A percentile compares a stretch with the other conserved stretches of the same genome.
These are phyloP conservation scores for Onygena corvina DNA, from an alignment of 2,329 filamentous ascomycete species.

Conservation along the genomic window DNA sequence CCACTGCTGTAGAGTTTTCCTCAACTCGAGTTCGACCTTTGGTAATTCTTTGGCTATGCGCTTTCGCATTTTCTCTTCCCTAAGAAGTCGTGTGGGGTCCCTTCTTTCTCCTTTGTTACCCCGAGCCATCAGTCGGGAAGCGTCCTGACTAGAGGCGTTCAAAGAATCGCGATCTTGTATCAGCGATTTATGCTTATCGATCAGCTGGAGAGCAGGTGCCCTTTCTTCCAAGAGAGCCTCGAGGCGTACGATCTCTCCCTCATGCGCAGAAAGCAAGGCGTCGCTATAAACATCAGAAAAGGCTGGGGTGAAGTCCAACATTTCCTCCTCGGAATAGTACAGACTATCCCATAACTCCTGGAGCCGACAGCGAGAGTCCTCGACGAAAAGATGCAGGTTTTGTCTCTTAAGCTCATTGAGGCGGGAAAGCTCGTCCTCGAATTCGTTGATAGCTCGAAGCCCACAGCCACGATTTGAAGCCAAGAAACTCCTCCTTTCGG, in stretches of 20 bases:
- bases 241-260: conserved; percentile 73
- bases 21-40: conserved; percentile 75
- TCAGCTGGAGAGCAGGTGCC: conserved; percentile 64
- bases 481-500: conserved; percentile 73
- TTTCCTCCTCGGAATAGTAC: conserved; percentile 95
- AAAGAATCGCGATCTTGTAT: conserved; percentile 80
- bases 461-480: conserved; percentile 83
- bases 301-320: conserved; percentile 93
- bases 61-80: conserved; percentile 98
- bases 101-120: conserved; percentile 88
- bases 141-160: conserved; percentile 82
- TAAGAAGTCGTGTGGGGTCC: conserved; percentile 81
- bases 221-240: conserved; percentile 78
- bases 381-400: conserved; percentile 89
- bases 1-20: conserved; percentile 69
- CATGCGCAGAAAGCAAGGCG: conserved; percentile 84
- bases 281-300: conserved; percentile 97
- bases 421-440: conserved; percentile 75
- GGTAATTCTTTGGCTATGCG: conserved; percentile 90
- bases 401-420: conserved; percentile 89
- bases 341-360: conserved; percentile 92
- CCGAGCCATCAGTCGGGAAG: conserved; percentile 80
- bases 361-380: conserved; percentile 78
- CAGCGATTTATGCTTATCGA: conserved; percentile 72
- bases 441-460: conserved; percentile 85